Conservation (phyloP, 2,329 filamentous ascomycete genomes). For the Ophioceras dolichostomum region DNA sequence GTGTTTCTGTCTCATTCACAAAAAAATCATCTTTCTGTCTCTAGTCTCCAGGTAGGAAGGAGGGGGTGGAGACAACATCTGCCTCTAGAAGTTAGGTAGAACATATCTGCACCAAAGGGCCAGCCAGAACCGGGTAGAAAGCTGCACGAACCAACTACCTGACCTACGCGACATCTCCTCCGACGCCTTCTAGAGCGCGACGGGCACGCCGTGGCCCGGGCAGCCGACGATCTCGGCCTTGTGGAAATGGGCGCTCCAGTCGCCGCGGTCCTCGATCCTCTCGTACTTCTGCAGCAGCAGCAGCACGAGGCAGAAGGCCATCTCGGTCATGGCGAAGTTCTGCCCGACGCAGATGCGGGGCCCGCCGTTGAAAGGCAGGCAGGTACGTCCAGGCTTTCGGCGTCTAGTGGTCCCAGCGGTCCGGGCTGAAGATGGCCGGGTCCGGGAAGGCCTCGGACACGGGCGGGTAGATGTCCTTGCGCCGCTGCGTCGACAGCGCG, state of each 20-base stretch:
- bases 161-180: too few relatives aligned
- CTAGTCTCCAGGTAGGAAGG: too few relatives aligned
- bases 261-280: slow-evolving; percentile 32
- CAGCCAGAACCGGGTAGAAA: too few relatives aligned
- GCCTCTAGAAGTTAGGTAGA: too few relatives aligned
- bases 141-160: too few relatives aligned
- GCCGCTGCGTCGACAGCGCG: slow-evolving; percentile 15
- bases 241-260: slow-evolving; percentile 30
- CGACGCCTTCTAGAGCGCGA: slow-evolving; percentile 23
- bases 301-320: slow-evolving; percentile 35
- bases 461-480: slow-evolving; percentile 15
- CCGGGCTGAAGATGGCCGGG: slow-evolving; percentile 14
- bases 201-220: slow-evolving; percentile 27
- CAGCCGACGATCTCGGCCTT: slow-evolving; percentile 30
- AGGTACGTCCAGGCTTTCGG: slow-evolving; percentile 20
- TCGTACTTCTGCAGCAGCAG: slow-evolving; percentile 49
- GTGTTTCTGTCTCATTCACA: too few relatives aligned
- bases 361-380: slow-evolving; percentile 25
- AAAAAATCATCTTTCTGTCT: too few relatives aligned
- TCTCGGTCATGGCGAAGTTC: slow-evolving; percentile 47
- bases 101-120: too few relatives aligned
- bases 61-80: too few relatives aligned
- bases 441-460: slow-evolving; percentile 11
- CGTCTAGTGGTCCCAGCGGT: slow-evolving; percentile 16
- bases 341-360: slow-evolving; percentile 40